Evolutionary conservation across 164 flowering plant genomes (phyloP).

Genomic region (Akebia trifoliata): DNA sequence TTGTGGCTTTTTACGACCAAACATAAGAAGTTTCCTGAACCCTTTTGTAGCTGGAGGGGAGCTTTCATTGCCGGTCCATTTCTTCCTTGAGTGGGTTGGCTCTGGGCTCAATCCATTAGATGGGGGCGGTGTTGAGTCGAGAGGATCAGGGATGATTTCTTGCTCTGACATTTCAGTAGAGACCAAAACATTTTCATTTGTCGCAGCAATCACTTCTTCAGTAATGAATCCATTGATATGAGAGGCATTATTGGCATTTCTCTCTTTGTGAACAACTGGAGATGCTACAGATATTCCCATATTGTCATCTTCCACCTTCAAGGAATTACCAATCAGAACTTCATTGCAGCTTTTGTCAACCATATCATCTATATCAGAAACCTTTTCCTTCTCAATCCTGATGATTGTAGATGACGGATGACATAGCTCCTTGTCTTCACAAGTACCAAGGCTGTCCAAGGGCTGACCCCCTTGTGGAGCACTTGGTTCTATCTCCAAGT

Average conservation of each 20-base stretch:
- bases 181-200: constrained; percentile 13
- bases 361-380: constrained; percentile 11
- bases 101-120: constrained; percentile 32
- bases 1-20: constrained; percentile 47
- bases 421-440: constrained; percentile 33
- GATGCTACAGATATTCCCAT: constrained; percentile 17
- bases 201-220: constrained; percentile 19
- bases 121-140: constrained; percentile 44
- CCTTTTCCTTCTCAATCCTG: constrained; percentile 20
- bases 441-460: constrained; percentile 13
- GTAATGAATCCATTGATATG: constrained; percentile 14
- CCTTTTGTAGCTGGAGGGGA: constrained; percentile 59
- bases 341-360: constrained; percentile 19
- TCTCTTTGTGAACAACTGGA: constrained; percentile 17
- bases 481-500: constrained; percentile 11
- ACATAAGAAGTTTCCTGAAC: constrained; percentile 66
- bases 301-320: constrained; percentile 10
- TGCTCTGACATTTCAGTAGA: constrained; percentile 40
- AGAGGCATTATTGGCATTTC: constrained; percentile 2
- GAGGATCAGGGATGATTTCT: constrained; percentile 16
- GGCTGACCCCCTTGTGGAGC: constrained; percentile 14
- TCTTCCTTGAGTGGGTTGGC: constrained; percentile 47
- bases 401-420: constrained; percentile 24
- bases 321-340: constrained; percentile 5
- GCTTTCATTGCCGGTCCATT: constrained; percentile 51